A percentile compares a stretch with the other conserved stretches of the same genome.
Evolutionary conservation across 352 stramenopile genomes (phyloP).

Genomic region (Phytophthora idaei): DNA sequence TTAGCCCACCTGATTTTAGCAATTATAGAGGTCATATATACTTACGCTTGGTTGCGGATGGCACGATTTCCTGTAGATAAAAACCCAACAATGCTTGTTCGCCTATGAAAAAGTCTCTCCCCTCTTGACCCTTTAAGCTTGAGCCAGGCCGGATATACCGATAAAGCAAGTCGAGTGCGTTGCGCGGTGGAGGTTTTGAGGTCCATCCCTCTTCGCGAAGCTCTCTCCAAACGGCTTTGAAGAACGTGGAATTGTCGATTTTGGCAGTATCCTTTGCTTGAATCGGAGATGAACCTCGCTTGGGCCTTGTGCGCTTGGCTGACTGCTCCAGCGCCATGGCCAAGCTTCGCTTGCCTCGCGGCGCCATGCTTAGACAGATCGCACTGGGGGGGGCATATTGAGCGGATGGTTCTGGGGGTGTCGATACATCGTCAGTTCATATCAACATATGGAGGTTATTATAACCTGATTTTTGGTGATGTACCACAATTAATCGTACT

Average conservation of each 20-base stretch:
- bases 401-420: neutral
- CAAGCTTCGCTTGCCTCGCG: neutral
- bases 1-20: no score
- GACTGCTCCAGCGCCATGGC: neutral
- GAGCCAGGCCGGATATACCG: neutral
- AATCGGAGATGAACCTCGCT: neutral
- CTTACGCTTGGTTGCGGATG: neutral
- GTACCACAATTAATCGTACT: neutral
- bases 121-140: neutral
- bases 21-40: neutral
- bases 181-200: neutral
- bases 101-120: neutral
- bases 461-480: neutral
- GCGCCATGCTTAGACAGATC: neutral
- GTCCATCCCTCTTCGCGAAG: neutral
- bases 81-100: neutral
- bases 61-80: neutral
- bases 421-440: neutral
- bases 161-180: neutral
- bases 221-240: neutral
- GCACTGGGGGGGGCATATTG: neutral
- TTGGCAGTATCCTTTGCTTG: neutral
- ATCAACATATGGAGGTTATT: neutral
- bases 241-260: neutral
- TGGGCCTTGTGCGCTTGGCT: neutral